phyloP scores from a whole-genome alignment of 2,329 filamentous ascomycete genomes.

The Cladosporium velox region DNA sequence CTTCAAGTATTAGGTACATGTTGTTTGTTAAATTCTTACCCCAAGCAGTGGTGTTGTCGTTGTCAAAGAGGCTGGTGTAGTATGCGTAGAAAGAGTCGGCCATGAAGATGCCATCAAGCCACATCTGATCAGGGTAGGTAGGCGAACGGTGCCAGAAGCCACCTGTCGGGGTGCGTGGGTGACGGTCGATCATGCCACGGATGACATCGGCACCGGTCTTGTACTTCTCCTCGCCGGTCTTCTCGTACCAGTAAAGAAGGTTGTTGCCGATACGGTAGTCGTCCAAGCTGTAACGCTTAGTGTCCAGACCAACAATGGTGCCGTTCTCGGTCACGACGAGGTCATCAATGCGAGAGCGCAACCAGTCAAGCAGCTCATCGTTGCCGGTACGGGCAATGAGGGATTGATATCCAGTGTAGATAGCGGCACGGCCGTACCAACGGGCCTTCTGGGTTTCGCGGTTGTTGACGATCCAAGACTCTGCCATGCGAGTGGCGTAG shows the following conservation, averaged over 20 bases:
- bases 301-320: conserved; percentile 50
- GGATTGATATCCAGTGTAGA: conserved; percentile 26
- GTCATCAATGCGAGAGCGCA: conserved; percentile 37
- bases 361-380: conserved; percentile 27
- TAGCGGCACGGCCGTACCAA: conserved; percentile 20
- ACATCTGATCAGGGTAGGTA: conserved; percentile 44
- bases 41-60: conserved; percentile 23
- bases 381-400: conserved; percentile 24
- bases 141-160: conserved; percentile 39
- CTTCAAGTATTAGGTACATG: neutral
- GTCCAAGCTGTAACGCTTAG: conserved; percentile 49
- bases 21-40: neutral
- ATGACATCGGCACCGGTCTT: conserved; percentile 28
- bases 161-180: conserved; percentile 32
- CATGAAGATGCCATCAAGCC: conserved; percentile 52
- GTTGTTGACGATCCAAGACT: conserved; percentile 15
- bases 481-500: conserved; percentile 9
- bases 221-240: conserved; percentile 29
- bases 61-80: conserved; percentile 24
- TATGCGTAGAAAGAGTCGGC: conserved; percentile 45
- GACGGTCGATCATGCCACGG: conserved; percentile 32
- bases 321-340: conserved; percentile 52
- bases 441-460: neutral
- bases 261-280: conserved; percentile 36
- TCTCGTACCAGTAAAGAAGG: conserved; percentile 31